These are phyloP conservation scores for Ceratobasidium sp. DNA, from an alignment of 1,284 basidiomycete species.

Conservation along the genomic window DNA sequence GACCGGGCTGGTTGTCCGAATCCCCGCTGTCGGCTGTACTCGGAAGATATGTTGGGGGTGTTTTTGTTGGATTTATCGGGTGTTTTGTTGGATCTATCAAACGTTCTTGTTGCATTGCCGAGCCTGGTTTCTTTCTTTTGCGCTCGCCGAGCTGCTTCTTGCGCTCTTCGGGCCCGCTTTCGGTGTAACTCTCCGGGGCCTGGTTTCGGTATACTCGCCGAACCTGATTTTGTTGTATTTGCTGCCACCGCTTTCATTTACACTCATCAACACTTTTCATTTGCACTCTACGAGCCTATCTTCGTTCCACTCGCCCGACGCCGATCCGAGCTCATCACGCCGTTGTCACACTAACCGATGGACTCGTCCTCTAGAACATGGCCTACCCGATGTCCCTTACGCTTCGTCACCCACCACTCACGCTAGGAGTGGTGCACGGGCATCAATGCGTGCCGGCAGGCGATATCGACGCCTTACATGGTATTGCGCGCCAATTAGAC, in stretches of 20 bases:
- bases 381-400: conserved; percentile 87
- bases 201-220: conserved; percentile 15
- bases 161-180: no score
- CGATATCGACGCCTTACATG: conserved; percentile 88
- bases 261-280: no score
- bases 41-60: no score
- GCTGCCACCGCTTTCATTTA: no score
- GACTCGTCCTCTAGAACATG: conserved; percentile 62
- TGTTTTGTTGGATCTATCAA: no score
- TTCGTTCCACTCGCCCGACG: not conserved
- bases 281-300: not conserved
- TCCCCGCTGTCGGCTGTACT: not conserved
- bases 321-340: not conserved
- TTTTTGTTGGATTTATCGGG: no score
- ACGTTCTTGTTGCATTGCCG: not conserved
- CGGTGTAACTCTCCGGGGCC: no score
- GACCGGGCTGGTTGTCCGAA: not conserved
- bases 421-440: conserved; percentile 93
- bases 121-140: conserved; percentile 43
- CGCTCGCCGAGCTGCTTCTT: no score
- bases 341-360: conserved; percentile 20
- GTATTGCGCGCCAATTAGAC: conserved; percentile 93
- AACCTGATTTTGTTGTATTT: not conserved
- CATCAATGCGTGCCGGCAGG: conserved; percentile 95
- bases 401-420: conserved; percentile 87